A percentile compares a stretch with the other conserved stretches of the same genome.
These are phyloP conservation scores for Fusarium sp. DNA, from an alignment of 2,329 filamentous ascomycete species.

Conservation along the genomic window DNA sequence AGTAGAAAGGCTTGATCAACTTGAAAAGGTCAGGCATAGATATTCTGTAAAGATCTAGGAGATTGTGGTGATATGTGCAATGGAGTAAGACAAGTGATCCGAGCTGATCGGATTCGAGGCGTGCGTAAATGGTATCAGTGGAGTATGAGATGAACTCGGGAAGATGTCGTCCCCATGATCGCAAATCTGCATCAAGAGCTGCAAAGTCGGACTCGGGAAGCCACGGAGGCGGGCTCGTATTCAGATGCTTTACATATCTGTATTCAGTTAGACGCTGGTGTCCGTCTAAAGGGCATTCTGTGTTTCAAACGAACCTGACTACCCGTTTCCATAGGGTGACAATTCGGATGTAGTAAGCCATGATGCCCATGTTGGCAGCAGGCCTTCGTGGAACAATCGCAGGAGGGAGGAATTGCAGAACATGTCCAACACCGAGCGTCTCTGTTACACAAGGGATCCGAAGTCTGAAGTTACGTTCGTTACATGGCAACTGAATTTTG, in stretches of 20 bases:
- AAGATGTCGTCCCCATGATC: conserved; percentile 54
- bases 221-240: conserved; percentile 55
- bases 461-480: conserved; percentile 56
- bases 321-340: conserved; percentile 55
- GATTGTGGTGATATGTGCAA: conserved; percentile 59
- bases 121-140: conserved; percentile 57
- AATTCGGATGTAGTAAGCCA: conserved; percentile 56
- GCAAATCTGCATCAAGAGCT: conserved; percentile 53
- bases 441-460: conserved; percentile 54
- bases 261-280: conserved; percentile 12
- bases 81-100: conserved; percentile 57
- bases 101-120: conserved; percentile 58
- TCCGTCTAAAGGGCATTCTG: not conserved
- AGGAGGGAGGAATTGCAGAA: conserved; percentile 53
- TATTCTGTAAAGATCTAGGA: conserved; percentile 58
- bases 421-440: conserved; percentile 54
- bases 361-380: conserved; percentile 56
- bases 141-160: conserved; percentile 58
- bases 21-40: conserved; percentile 58
- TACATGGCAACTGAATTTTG: conserved; percentile 54
- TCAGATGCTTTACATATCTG: conserved; percentile 56
- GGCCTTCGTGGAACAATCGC: conserved; percentile 53
- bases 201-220: conserved; percentile 56
- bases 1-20: conserved; percentile 53
- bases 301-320: conserved; percentile 46